Evolutionary conservation across 2,329 filamentous ascomycete genomes (phyloP), one percentile per base, ranked within the genome.

Genomic region (Septoria petroselini): DNA sequence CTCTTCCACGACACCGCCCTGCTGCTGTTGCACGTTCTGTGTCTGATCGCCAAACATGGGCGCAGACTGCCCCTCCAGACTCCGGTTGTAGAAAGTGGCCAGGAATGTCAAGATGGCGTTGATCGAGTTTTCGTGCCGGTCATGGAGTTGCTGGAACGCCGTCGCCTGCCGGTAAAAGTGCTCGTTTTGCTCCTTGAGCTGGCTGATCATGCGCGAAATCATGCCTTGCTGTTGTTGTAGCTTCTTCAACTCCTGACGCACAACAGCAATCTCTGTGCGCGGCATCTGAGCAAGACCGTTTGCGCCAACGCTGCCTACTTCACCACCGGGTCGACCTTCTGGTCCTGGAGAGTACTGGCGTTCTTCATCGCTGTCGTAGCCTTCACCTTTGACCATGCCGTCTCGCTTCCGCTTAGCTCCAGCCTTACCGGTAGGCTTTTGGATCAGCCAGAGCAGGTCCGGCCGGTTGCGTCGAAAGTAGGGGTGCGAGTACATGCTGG

Each of bases 71-170:
- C 91, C 88, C 66, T 96, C 91, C 41, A 98, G 73, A 56, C 89
- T 95, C 64, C 94, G 86, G 56, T 95, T 86, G 71, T 97, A 98
- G 34, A 98, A 91, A 9, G 94, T 97, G 38, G 91, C 93, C 15
- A 98, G 78, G 69, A 98, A 97, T 41, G 91, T 95, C 34, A 98
- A 78, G 55, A 98, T 97, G n/a, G 91, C 91, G 65, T 96, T 97
- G 70, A 98, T 97, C 0, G 91, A 96, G 66, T 91, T 95, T 67
- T 98, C 93, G 64, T 98, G 93, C n/a, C 93, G 84, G 60, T 91
- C 90, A 65, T 97, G 91, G 65, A 95, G 83, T 52, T 82, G 86
- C 69, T 97, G 91, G 66, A 96, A 96, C 50, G 87, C 84, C 37
- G 87, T 79, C 0, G 91, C 91, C 69, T 96, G 90, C 48, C 87